A percentile compares a stretch with the other conserved stretches of the same genome.
These are phyloP conservation scores for Amanita rubescens DNA, from an alignment of 768 basidiomycete species.

Conservation along the genomic window DNA sequence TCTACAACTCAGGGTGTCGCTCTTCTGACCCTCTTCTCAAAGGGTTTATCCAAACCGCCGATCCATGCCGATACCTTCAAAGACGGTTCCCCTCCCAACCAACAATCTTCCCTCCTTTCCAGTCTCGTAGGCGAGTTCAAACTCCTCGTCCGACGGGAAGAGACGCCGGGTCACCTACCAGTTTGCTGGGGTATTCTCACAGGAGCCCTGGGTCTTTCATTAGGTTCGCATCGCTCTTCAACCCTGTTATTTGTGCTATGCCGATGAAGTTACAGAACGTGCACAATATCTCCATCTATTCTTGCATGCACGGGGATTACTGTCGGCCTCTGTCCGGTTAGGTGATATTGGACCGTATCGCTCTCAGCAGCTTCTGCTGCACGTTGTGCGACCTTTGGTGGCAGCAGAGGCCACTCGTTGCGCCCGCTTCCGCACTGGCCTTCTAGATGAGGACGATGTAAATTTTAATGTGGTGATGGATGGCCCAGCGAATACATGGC, in stretches of 20 bases:
- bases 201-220: conserved; percentile 61
- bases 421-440: conserved; percentile 41
- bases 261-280: conserved; percentile 45
- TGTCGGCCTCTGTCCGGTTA: conserved; percentile 88
- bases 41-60: conserved; percentile 63
- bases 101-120: conserved; percentile 36
- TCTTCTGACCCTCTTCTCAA: conserved; percentile 80
- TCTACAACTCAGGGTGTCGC: conserved; percentile 91
- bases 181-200: conserved; percentile 88
- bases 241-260: background rate
- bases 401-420: conserved; percentile 41
- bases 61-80: conserved; percentile 13
- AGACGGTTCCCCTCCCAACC: background rate
- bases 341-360: conserved; percentile 91
- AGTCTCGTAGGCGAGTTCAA: conserved; percentile 53
- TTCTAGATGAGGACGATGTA: conserved; percentile 19
- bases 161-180: conserved; percentile 75
- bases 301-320: conserved; percentile 81
- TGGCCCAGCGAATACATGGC: conserved; percentile 91
- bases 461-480: conserved; percentile 33
- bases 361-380: conserved; percentile 81
- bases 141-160: conserved; percentile 53
- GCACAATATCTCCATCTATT: conserved; percentile 87
- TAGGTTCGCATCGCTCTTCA: conserved; percentile 40
- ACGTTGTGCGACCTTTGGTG: conserved; percentile 62